Evolutionary conservation across 306 rosid genomes (phyloP).

Genomic region (Abrus pulchellus): DNA sequence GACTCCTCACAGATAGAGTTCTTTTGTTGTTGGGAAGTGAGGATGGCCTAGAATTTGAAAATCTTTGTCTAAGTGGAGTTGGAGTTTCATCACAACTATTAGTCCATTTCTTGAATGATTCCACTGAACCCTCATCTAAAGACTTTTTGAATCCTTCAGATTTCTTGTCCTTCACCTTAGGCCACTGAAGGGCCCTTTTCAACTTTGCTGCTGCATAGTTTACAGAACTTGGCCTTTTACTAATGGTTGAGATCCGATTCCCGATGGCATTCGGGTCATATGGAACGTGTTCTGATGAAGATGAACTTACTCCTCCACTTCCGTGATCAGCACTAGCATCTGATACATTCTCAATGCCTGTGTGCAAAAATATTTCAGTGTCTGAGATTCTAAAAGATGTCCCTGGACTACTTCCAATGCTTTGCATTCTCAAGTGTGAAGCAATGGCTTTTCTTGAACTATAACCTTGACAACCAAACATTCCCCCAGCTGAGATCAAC

Average conservation of each 20-base stretch:
- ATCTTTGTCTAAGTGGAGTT: conserved; percentile 80
- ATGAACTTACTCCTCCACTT: conserved; percentile 59
- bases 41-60: conserved; percentile 66
- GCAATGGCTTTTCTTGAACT: conserved; percentile 88
- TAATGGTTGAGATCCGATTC: conserved; percentile 46
- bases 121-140: conserved; percentile 56
- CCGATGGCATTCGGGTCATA: conserved; percentile 47
- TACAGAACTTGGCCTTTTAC: conserved; percentile 73
- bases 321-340: conserved; percentile 61
- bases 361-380: conserved; percentile 77
- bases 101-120: conserved; percentile 63
- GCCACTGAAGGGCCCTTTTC: conserved; percentile 81
- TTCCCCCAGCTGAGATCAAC: conserved; percentile 90
- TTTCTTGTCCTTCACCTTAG: conserved; percentile 65
- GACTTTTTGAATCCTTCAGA: conserved; percentile 54
- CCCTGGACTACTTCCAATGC: conserved; percentile 86
- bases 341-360: conserved; percentile 75
- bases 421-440: conserved; percentile 81
- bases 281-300: conserved; percentile 63
- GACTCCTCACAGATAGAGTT: conserved; percentile 86
- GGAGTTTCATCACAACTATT: conserved; percentile 65
- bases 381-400: conserved; percentile 84
- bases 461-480: conserved; percentile 75
- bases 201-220: conserved; percentile 70
- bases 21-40: conserved; percentile 77